phyloP scores from a whole-genome alignment of 2,329 filamentous ascomycete species.

The Fusarium palustre region DNA sequence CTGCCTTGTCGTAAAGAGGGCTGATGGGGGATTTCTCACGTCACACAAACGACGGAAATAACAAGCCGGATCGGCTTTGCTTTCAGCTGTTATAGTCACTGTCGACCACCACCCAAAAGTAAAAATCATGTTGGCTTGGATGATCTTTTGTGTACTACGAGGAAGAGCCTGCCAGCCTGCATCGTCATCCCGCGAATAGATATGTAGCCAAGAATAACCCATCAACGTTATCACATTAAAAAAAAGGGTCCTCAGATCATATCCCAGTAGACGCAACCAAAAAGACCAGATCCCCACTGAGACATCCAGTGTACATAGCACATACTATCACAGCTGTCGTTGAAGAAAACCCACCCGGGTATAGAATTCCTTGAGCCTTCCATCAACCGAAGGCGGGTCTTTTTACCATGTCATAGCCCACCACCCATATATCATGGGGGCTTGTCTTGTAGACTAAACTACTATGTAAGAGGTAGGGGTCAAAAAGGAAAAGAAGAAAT shows the following conservation, averaged over 20 bases:
- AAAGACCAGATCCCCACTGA: not conserved
- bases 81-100: not conserved
- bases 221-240: not conserved
- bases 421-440: not conserved
- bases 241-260: constrained; percentile 34
- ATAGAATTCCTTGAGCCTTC: constrained; percentile 8
- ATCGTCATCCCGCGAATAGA: constrained; percentile 17
- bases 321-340: constrained; percentile 5
- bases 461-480: not conserved
- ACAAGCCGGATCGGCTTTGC: constrained; percentile 2
- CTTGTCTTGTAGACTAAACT: not conserved
- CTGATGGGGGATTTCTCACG: constrained; percentile 18
- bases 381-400: constrained; percentile 16
- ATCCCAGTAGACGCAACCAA: not conserved
- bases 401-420: not conserved
- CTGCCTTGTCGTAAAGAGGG: not conserved
- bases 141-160: not conserved
- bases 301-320: not conserved
- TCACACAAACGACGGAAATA: constrained; percentile 22
- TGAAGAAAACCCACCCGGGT: constrained; percentile 8
- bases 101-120: not conserved
- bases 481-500: not conserved
- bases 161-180: constrained; percentile 17
- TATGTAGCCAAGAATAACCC: constrained; percentile 4
- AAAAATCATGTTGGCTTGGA: not conserved